A percentile compares a stretch with the other conserved stretches of the same genome.
Conservation (phyloP, 805 yeast species). For the Debaryomyces maramus region DNA sequence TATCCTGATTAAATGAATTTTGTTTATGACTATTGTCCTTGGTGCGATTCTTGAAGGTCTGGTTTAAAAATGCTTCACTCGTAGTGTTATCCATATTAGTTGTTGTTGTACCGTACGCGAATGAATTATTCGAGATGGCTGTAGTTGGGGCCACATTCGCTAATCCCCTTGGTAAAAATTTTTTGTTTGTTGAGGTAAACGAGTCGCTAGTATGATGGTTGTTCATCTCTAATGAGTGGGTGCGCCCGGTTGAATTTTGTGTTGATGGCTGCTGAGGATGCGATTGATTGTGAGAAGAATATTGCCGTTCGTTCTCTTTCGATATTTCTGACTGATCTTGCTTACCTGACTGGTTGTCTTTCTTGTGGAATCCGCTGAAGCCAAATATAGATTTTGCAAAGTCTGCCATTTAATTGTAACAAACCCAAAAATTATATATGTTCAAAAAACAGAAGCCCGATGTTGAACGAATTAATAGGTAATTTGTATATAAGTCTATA, state of each 20-base stretch:
- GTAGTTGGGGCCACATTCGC: conserved; percentile 59
- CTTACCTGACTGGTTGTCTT: conserved; percentile 14
- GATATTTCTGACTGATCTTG: not conserved
- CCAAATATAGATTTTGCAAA: conserved; percentile 48
- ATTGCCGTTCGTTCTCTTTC: conserved; percentile 7
- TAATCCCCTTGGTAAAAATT: conserved; percentile 39
- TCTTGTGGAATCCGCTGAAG: conserved; percentile 35
- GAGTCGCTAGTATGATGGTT: not conserved
- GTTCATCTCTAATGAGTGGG: conserved; percentile 1
- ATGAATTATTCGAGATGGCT: conserved; percentile 59
- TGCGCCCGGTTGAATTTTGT: not conserved
- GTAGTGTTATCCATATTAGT: conserved; percentile 14
- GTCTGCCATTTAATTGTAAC: conserved; percentile 38
- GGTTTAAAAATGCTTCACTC: conserved; percentile 24
- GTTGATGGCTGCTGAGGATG: not conserved
- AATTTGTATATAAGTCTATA: too few relatives aligned
- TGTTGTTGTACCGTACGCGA: conserved; percentile 64
- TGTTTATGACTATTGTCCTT: not conserved
- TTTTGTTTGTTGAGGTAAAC: conserved; percentile 7
- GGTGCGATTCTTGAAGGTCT: conserved; percentile 17
- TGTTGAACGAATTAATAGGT: too few relatives aligned
- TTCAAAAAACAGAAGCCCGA: too few relatives aligned
- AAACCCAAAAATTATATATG: too few relatives aligned
- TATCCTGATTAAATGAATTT: not conserved
- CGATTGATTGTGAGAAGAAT: conserved; percentile 7